Base-by-base conservation (phyloP, 352 stramenopile genomes). In the Plasmopara viticola region DNA sequence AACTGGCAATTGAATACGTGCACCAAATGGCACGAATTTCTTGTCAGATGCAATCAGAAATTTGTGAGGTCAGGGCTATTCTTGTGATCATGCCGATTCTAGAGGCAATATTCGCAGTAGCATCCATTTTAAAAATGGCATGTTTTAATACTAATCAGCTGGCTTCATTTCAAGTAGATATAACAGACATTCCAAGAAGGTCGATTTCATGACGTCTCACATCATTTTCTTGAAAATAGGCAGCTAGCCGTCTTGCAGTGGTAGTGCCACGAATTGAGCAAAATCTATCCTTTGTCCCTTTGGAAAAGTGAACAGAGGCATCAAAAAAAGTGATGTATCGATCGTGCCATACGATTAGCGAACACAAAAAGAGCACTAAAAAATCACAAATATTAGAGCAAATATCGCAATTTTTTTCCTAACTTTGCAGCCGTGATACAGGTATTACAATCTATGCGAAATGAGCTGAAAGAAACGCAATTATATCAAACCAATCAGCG, bases 171-270 rank as follows among this genome's bases (percentile, higher is more conserved):
- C 8, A 45, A 30, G 51, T 69, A 66, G n/a, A 46, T 25, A 20
- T 25, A 28, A 10, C 78, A 25, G 0, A 68, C 50, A 13, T 59
- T 53, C 50, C 62, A 48, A 38, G 9, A 79, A 67, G 0, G 66
- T 65, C 1, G 57, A 43, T 28, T 73, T 58, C 72, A 84, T 80
- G 15, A 68, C 60, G 28, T 74, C 62, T 31, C 60, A 58, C 51
- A 84, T 68, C 64, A 68, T n/a, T n/a, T n/a, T n/a, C n/a, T n/a
- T 76, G 74, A 85, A 34, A 94, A 92, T 5, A 96, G 80, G 52
- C 95, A 86, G 51, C 79, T 94, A 52, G 86, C 82, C 1, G 64
- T 84, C 53, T 90, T 90, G 46, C 82, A 73, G 39, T 93, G 82
- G 38, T 70, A 60, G 37, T 63, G 65, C 82, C 79, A 93, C n/a